These are phyloP conservation scores for Penicillium polonicum DNA, from an alignment of 2,329 filamentous ascomycete genomes.

Conservation along the genomic window DNA sequence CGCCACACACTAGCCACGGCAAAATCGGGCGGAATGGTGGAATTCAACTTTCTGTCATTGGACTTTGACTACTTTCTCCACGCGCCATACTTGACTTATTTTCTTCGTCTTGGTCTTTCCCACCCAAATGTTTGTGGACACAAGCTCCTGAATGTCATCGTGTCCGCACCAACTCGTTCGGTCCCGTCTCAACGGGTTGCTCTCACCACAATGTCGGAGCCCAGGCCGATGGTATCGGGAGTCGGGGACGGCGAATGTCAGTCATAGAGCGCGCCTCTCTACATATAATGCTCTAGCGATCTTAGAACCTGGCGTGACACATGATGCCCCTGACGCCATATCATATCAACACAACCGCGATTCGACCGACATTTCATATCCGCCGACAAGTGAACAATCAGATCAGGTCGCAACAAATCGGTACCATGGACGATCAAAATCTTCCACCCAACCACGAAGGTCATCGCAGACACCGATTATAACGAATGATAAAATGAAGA, in stretches of 20 bases:
- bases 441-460: neutral
- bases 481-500: conserved; percentile 1
- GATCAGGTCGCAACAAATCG: neutral
- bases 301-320: neutral
- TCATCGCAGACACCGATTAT: neutral
- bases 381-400: neutral
- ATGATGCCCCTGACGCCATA: neutral
- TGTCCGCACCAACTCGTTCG: conserved; percentile 33
- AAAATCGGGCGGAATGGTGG: conserved; percentile 28
- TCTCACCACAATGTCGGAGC: conserved; percentile 20
- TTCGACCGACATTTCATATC: neutral
- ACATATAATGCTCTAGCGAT: conserved; percentile 8
- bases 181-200: conserved; percentile 31
- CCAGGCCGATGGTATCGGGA: conserved; percentile 25
- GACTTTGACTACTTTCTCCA: neutral
- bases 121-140: conserved; percentile 23
- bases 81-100: neutral
- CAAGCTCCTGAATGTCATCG: conserved; percentile 38
- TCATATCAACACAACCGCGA: neutral
- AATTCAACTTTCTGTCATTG: conserved; percentile 14
- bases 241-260: conserved; percentile 13
- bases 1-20: conserved; percentile 38
- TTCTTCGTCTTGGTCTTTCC: neutral
- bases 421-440: neutral
- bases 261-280: conserved; percentile 7